These are phyloP conservation scores for Mucor sp. DNA, from an alignment of 371 early-diverging fungal genomes.

Conservation along the genomic window DNA sequence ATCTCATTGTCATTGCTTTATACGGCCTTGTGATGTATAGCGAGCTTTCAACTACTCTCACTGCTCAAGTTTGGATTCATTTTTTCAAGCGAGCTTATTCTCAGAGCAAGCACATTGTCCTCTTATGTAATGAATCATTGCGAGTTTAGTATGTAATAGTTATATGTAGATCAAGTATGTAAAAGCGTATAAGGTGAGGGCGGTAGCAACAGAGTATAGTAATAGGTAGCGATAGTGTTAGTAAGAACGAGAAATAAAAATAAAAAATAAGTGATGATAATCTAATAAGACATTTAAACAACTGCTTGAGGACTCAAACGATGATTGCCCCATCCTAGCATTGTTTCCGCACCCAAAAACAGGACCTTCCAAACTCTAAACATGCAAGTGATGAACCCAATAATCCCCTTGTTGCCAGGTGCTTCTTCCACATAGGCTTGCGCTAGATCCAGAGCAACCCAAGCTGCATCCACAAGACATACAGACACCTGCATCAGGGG, in stretches of 20 bases:
- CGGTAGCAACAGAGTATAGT: not conserved
- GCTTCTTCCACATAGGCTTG: conserved; percentile 15
- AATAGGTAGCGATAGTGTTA: not conserved
- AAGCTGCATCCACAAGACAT: conserved; percentile 28
- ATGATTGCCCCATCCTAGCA: conserved; percentile 25
- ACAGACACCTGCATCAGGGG: conserved; percentile 17
- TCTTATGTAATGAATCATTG: not conserved
- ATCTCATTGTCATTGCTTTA: not conserved
- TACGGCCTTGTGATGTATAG: not conserved
- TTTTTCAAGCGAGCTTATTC: no score
- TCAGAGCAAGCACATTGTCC: not conserved
- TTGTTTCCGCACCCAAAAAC: conserved; percentile 37
- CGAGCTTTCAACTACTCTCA: no score
- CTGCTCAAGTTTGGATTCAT: not conserved
- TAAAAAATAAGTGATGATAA: not conserved
- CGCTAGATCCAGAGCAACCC: conserved; percentile 30
- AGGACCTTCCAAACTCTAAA: conserved; percentile 38
- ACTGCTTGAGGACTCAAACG: conserved; percentile 7
- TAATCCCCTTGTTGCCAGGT: conserved; percentile 4
- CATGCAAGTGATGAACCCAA: conserved; percentile 20
- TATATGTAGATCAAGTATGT: not conserved
- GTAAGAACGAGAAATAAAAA: not conserved
- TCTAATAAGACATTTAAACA: conserved; percentile 5
- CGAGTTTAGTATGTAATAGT: not conserved
- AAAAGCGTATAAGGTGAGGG: not conserved